Conservation (phyloP, 192 early-diverging fungal genomes). For the Chytriomyces confervae region DNA sequence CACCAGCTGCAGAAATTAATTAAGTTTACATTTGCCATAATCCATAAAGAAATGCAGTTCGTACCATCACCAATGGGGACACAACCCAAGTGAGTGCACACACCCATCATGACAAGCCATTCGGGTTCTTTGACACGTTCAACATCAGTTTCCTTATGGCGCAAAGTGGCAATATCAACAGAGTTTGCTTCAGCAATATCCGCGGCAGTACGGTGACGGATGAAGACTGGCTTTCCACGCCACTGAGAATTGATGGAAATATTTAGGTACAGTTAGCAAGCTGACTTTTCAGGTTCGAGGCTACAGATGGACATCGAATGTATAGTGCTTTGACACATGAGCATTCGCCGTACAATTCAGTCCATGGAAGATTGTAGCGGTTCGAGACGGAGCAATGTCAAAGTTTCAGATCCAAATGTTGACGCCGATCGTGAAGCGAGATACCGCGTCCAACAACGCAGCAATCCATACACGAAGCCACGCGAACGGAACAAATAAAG, state of each 20-base stretch:
- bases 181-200: constrained; percentile 93
- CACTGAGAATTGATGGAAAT: constrained; percentile 57
- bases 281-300: neutral
- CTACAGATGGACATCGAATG: neutral
- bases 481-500: no score
- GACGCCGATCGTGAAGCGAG: no score
- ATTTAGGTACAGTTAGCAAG: neutral
- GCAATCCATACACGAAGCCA: no score
- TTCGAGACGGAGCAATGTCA: no score
- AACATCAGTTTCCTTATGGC: constrained; percentile 91
- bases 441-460: no score
- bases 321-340: neutral
- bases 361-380: neutral
- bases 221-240: constrained; percentile 98
- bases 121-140: constrained; percentile 89
- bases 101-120: constrained; percentile 96
- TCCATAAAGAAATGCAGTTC: constrained; percentile 5
- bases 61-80: constrained; percentile 93
- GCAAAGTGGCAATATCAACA: constrained; percentile 79
- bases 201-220: constrained; percentile 92
- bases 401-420: no score
- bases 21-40: neutral
- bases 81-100: constrained; percentile 90
- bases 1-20: constrained; percentile 72
- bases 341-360: neutral